phyloP scores from a whole-genome alignment of 2,329 filamentous ascomycete genomes.

The Alternaria dauci region DNA sequence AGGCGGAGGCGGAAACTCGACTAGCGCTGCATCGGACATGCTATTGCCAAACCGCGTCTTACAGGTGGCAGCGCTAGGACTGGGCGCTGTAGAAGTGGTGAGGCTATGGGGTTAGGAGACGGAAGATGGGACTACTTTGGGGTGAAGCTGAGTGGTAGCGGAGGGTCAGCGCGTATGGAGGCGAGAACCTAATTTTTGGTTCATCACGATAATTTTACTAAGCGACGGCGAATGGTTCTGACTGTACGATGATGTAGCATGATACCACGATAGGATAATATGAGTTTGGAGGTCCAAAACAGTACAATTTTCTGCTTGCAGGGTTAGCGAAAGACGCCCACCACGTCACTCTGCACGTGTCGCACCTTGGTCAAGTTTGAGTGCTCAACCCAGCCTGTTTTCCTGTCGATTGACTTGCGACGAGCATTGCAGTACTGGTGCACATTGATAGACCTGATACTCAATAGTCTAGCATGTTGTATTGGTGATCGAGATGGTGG shows the following conservation, averaged over 20 bases:
- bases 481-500: not conserved
- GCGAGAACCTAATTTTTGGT: not conserved
- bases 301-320: not conserved
- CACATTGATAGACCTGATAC: not conserved
- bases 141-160: not conserved
- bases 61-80: conserved; percentile 35
- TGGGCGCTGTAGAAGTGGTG: conserved; percentile 36
- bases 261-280: not conserved
- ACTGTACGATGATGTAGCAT: not conserved
- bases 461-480: not conserved
- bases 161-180: not conserved
- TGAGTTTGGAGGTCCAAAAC: not conserved
- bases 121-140: not conserved
- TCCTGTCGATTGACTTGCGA: not conserved
- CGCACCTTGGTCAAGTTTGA: not conserved
- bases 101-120: conserved; percentile 30
- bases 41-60: conserved; percentile 33
- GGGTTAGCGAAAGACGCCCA: not conserved
- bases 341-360: conserved; percentile 5
- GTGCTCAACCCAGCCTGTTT: not conserved
- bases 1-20: conserved; percentile 13
- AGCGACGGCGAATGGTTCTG: not conserved
- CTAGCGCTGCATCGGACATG: conserved; percentile 28
- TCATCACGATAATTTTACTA: not conserved
- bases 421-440: not conserved